A percentile compares a stretch with the other conserved stretches of the same genome.
phyloP scores from a whole-genome alignment of 192 early-diverging fungal genomes.

The Martensiomyces pterosporus region DNA sequence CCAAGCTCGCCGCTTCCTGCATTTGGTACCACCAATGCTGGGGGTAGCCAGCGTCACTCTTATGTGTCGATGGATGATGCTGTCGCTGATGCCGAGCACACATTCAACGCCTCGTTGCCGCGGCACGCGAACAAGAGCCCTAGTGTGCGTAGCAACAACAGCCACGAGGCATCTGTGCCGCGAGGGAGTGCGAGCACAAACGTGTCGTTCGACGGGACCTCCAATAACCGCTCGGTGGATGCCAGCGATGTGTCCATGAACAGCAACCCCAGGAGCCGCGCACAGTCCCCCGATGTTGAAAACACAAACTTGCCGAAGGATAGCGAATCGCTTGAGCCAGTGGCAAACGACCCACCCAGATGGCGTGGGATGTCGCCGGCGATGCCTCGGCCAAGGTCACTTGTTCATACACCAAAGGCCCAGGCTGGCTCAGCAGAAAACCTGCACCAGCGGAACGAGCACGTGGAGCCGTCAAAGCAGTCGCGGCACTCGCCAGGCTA shows the following conservation, averaged over 20 bases:
- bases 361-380: conserved; percentile 5
- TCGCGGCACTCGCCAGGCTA: no score
- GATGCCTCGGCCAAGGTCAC: conserved; percentile 7
- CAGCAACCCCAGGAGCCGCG: conserved; percentile 32
- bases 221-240: conserved; percentile 21
- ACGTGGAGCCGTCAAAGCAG: conserved; percentile 7
- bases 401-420: neutral
- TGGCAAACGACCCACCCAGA: neutral
- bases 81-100: conserved; percentile 25
- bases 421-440: conserved; percentile 7
- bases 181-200: neutral
- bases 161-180: neutral
- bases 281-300: conserved; percentile 36
- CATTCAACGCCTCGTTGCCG: conserved; percentile 17
- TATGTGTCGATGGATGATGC: conserved; percentile 22
- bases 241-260: conserved; percentile 44
- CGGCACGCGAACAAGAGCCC: conserved; percentile 5
- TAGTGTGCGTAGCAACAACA: conserved; percentile 1
- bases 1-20: conserved; percentile 11
- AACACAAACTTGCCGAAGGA: no score
- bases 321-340: neutral
- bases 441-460: conserved; percentile 2
- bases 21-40: conserved; percentile 14
- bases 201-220: conserved; percentile 4
- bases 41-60: conserved; percentile 12